These are phyloP conservation scores for Cutaneotrichosporon curvatum DNA, from an alignment of 1,284 basidiomycete species.

Conservation along the genomic window DNA sequence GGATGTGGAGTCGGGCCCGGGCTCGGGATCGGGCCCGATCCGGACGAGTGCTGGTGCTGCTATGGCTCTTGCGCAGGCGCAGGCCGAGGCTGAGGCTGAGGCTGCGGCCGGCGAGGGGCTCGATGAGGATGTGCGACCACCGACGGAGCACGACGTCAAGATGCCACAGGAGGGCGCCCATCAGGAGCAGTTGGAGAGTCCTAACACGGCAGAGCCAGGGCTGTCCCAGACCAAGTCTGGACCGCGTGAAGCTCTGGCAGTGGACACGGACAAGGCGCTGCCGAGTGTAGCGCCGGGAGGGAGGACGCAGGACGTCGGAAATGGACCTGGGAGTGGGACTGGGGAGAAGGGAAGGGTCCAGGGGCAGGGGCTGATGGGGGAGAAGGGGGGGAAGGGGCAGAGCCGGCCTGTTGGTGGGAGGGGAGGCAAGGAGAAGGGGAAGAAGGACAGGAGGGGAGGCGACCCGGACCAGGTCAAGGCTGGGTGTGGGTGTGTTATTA, in stretches of 20 bases:
- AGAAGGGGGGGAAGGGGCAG: background rate
- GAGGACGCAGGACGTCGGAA: too few relatives aligned
- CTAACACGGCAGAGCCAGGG: too few relatives aligned
- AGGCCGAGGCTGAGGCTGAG: background rate
- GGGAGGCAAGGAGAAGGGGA: background rate
- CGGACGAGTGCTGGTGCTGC: too few relatives aligned
- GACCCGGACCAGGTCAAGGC: constrained; percentile 17
- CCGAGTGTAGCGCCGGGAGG: background rate
- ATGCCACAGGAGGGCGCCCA: background rate
- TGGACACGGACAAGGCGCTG: too few relatives aligned
- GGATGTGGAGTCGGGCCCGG: too few relatives aligned
- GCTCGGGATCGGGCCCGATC: too few relatives aligned
- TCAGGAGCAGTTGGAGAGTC: background rate
- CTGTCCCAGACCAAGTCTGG: too few relatives aligned
- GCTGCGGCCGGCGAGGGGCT: background rate
- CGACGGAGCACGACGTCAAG: background rate
- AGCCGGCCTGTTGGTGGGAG: background rate
- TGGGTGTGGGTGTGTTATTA: constrained; percentile 15
- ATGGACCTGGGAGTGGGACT: too few relatives aligned
- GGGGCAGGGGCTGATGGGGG: too few relatives aligned
- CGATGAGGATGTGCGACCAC: background rate
- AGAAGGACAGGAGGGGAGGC: constrained; percentile 3
- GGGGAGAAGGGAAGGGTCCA: too few relatives aligned
- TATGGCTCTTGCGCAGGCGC: background rate
- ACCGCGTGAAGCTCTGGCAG: too few relatives aligned